Conservation (phyloP, 139 green algal genomes). For the Ettlia oleoabundans region DNA sequence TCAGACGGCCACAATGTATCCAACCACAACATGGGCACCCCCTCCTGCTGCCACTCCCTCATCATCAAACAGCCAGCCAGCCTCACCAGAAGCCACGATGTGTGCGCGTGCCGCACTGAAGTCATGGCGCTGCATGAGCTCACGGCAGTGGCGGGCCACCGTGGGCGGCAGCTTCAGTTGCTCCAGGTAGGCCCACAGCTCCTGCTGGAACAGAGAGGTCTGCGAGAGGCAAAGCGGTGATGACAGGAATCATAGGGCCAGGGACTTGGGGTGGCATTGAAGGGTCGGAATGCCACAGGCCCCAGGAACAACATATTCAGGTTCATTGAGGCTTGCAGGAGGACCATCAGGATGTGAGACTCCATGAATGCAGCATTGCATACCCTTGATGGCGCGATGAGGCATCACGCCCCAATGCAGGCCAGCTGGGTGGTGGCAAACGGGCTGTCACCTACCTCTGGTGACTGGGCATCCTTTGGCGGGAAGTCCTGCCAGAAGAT, state of each 20-base stretch:
- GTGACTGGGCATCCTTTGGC: conserved; percentile 48
- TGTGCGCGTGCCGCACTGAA: conserved; percentile 64
- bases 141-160: neutral
- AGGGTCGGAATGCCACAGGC: neutral
- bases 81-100: conserved; percentile 54
- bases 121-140: conserved; percentile 56
- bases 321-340: too few species aligned
- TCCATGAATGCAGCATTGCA: neutral
- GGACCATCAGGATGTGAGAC: neutral
- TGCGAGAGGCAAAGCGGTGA: neutral
- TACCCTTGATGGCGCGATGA: neutral
- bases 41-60: too few species aligned
- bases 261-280: neutral
- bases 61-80: too few species aligned
- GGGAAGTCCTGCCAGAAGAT: conserved; percentile 85
- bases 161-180: conserved; percentile 56
- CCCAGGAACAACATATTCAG: too few species aligned
- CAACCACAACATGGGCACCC: too few species aligned
- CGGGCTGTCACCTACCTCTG: neutral
- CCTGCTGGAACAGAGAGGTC: conserved; percentile 59
- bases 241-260: neutral
- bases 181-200: conserved; percentile 67
- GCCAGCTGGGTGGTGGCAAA: too few species aligned
- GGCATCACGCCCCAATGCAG: too few species aligned
- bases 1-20: too few species aligned